Conservation (phyloP, 805 yeast species). For the Cyberlindnera mycetangii region DNA sequence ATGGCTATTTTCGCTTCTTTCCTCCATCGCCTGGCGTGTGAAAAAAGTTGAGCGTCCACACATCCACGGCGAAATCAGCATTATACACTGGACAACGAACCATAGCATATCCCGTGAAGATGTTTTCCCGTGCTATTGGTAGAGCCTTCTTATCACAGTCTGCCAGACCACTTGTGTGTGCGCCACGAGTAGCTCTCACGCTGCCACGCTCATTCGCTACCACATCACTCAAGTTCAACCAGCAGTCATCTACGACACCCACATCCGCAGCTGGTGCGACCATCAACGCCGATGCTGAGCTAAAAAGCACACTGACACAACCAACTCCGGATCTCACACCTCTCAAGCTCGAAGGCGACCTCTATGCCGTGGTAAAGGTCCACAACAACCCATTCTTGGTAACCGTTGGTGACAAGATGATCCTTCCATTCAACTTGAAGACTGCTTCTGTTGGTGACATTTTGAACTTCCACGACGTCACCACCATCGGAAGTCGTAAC, state of each 20-base stretch:
- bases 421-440: constrained; percentile 74
- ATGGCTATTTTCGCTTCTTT: constrained; percentile 1
- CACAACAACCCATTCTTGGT: constrained; percentile 85
- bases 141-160: constrained; percentile 3
- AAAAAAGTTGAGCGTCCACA: constrained; percentile 1
- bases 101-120: not conserved
- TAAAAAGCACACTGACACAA: not conserved
- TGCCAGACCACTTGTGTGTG: constrained; percentile 3
- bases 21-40: not conserved
- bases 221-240: constrained; percentile 6
- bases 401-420: constrained; percentile 84
- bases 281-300: not conserved
- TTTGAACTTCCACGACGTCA: constrained; percentile 69
- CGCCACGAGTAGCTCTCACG: constrained; percentile 4
- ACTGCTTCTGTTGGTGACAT: constrained; percentile 81
- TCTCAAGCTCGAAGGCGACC: constrained; percentile 60
- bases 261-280: not conserved
- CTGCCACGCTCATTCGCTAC: constrained; percentile 9
- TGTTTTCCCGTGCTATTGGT: constrained; percentile 10
- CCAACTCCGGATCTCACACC: constrained; percentile 46
- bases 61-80: not conserved
- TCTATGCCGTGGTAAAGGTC: constrained; percentile 80
- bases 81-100: too few relatives aligned
- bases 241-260: constrained; percentile 1
- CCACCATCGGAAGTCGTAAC: constrained; percentile 81